A percentile compares a stretch with the other conserved stretches of the same genome.
Conservation (phyloP, 352 stramenopile genomes). For the Phytophthora parvispora region DNA sequence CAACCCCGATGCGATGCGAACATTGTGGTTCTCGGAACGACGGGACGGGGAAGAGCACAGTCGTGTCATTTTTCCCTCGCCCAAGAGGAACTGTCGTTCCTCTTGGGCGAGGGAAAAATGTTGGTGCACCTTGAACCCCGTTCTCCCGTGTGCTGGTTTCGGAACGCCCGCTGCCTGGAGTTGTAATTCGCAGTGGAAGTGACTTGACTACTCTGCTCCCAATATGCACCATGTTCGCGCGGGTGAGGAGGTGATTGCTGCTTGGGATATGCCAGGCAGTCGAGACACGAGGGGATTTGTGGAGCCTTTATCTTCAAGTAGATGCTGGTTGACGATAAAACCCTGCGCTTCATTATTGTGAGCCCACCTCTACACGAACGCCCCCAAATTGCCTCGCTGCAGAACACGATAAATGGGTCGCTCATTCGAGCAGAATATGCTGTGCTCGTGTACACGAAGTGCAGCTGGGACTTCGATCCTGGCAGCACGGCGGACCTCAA, state of each 20-base stretch:
- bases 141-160: slow-evolving; percentile 17
- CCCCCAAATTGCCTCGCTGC: slow-evolving; percentile 4
- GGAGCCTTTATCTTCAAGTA: slow-evolving; percentile 24
- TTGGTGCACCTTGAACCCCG: slow-evolving; percentile 14
- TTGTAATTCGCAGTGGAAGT: slow-evolving; percentile 18
- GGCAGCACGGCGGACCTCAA: slow-evolving; percentile 25
- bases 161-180: background rate
- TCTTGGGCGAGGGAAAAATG: slow-evolving; percentile 19
- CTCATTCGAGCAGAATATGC: slow-evolving; percentile 28
- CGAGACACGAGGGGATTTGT: slow-evolving; percentile 32
- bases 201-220: slow-evolving; percentile 16
- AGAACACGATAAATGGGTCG: slow-evolving; percentile 26
- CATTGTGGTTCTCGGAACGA: slow-evolving; percentile 26
- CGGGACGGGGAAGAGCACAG: slow-evolving; percentile 18
- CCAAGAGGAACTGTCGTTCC: slow-evolving; percentile 38
- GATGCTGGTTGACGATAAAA: slow-evolving; percentile 21
- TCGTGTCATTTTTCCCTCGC: slow-evolving; percentile 13
- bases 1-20: background rate
- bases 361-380: slow-evolving; percentile 23
- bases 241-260: background rate
- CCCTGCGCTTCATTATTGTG: slow-evolving; percentile 27
- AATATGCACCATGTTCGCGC: slow-evolving; percentile 1
- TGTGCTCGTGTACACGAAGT: slow-evolving; percentile 39
- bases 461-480: slow-evolving; percentile 26
- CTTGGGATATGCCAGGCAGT: slow-evolving; percentile 41